A percentile compares a stretch with the other conserved stretches of the same genome.
Evolutionary conservation across 805 yeast genomes (phyloP).

Genomic region (Candida ipomoeae): DNA sequence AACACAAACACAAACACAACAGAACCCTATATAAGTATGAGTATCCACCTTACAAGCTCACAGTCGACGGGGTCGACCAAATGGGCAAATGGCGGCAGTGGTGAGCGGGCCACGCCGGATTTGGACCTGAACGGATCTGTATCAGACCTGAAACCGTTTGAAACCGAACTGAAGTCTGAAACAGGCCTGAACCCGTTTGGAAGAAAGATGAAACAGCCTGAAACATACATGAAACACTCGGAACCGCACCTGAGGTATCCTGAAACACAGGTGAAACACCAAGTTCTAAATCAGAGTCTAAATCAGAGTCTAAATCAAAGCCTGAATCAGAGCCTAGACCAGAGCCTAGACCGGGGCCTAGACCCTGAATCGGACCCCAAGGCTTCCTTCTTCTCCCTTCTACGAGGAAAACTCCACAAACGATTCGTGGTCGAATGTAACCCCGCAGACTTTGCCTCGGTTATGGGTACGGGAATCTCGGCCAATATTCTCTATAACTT

Average conservation of each 20-base stretch:
- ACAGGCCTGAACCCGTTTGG: background rate
- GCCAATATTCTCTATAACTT: constrained; percentile 57
- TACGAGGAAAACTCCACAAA: constrained; percentile 6
- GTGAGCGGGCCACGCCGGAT: background rate
- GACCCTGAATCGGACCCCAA: background rate
- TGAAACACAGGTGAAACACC: too few species aligned
- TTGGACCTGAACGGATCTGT: background rate
- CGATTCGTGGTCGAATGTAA: constrained; percentile 23
- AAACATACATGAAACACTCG: background rate
- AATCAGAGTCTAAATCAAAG: too few species aligned
- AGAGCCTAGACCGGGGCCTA: too few species aligned
- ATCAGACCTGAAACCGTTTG: background rate
- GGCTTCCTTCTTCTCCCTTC: background rate
- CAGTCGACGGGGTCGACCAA: background rate
- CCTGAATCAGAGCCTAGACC: too few species aligned
- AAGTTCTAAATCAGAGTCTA: too few species aligned
- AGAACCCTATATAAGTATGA: background rate
- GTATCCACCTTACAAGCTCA: background rate
- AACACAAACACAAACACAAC: background rate
- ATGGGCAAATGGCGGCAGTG: background rate
- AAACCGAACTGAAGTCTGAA: background rate
- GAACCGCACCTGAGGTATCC: too few species aligned
- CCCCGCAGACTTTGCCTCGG: constrained; percentile 63
- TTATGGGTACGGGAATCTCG: constrained; percentile 86
- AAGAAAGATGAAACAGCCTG: background rate